Conservation (phyloP, 371 early-diverging fungal species). For the Actinomortierella wolfii region DNA sequence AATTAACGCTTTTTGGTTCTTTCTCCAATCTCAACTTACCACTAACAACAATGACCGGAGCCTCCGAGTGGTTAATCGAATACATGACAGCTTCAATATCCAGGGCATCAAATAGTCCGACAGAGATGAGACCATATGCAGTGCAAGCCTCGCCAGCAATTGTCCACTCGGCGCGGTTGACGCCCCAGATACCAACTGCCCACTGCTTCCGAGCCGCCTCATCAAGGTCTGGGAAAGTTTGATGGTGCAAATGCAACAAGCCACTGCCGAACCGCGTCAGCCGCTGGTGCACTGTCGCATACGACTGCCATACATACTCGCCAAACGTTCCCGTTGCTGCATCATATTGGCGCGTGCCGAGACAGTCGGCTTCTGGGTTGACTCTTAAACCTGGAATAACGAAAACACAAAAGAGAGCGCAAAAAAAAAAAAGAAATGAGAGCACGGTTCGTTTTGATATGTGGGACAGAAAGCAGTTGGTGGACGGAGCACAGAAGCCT, state of each 20-base stretch:
- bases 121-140: slow-evolving; percentile 65
- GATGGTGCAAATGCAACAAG: slow-evolving; percentile 52
- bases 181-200: slow-evolving; percentile 69
- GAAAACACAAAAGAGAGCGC: not conserved
- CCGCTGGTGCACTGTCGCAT: slow-evolving; percentile 67
- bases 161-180: slow-evolving; percentile 95
- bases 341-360: slow-evolving; percentile 61
- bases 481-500: too few species aligned
- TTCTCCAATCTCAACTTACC: slow-evolving; percentile 10
- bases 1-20: too few species aligned
- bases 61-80: slow-evolving; percentile 73
- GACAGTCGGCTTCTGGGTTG: slow-evolving; percentile 16
- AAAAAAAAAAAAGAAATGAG: not conserved
- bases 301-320: slow-evolving; percentile 81
- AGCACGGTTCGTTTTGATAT: too few species aligned
- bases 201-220: slow-evolving; percentile 23
- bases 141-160: slow-evolving; percentile 73
- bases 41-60: slow-evolving; percentile 71
- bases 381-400: slow-evolving; percentile 14
- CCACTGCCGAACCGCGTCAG: slow-evolving; percentile 77
- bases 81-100: slow-evolving; percentile 79
- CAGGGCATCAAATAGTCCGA: slow-evolving; percentile 96
- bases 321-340: slow-evolving; percentile 59
- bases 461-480: too few species aligned
- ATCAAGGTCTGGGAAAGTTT: slow-evolving; percentile 13